A percentile compares a stretch with the other conserved stretches of the same genome.
These are phyloP conservation scores for Claviceps pazoutovae DNA, from an alignment of 2,329 filamentous ascomycete genomes.

Conservation along the genomic window DNA sequence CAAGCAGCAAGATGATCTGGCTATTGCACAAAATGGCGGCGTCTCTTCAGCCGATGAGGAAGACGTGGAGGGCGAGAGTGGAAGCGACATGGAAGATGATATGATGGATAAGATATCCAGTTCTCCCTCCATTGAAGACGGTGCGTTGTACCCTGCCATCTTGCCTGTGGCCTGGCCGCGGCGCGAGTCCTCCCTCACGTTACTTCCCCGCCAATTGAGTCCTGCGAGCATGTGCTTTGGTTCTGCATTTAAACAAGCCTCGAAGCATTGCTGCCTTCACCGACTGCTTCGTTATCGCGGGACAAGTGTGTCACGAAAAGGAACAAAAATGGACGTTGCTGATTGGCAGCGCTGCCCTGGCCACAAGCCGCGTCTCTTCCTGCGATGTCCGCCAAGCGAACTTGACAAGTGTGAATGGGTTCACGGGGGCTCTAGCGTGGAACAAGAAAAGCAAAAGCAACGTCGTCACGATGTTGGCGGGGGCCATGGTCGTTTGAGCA, in stretches of 20 bases:
- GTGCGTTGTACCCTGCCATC: conserved; percentile 52
- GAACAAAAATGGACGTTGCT: conserved; percentile 2
- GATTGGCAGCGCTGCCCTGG: conserved; percentile 9
- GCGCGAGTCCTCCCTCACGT: conserved; percentile 28
- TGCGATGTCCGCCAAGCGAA: conserved; percentile 22
- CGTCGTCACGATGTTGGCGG: not conserved
- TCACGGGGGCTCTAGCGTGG: conserved; percentile 11
- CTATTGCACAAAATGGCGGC: conserved; percentile 48
- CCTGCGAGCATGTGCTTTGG: conserved; percentile 15
- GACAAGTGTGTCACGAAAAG: conserved; percentile 8
- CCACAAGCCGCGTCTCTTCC: conserved; percentile 20
- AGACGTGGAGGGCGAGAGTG: conserved; percentile 52
- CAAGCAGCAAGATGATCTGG: conserved; percentile 41
- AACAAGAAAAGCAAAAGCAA: conserved; percentile 13
- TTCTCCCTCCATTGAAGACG: conserved; percentile 97
- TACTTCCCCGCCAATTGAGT: conserved; percentile 19
- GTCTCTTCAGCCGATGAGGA: conserved; percentile 41
- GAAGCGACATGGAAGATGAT: conserved; percentile 63
- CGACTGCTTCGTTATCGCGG: conserved; percentile 13
- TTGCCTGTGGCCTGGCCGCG: conserved; percentile 27
- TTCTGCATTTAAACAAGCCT: conserved; percentile 14
- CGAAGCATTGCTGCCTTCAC: conserved; percentile 20
- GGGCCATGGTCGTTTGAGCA: not conserved
- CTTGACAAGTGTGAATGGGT: conserved; percentile 19
- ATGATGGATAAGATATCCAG: conserved; percentile 98